Evolutionary conservation across 352 stramenopile genomes (phyloP).

Genomic region (Globisporangium abappressorium): DNA sequence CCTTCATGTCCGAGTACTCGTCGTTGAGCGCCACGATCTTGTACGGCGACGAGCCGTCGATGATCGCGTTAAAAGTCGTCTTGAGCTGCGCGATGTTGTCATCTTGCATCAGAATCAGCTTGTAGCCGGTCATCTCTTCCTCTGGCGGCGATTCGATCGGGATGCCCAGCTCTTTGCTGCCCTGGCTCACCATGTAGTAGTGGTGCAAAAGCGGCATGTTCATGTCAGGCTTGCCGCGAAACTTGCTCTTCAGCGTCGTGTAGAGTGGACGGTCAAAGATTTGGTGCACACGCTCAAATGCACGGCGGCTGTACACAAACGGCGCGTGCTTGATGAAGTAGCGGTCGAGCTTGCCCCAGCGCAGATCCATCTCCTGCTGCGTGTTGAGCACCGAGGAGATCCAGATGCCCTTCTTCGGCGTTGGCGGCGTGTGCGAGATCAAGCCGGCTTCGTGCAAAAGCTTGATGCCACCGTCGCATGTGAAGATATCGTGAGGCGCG

Average conservation of each 20-base stretch:
- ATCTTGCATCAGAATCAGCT: slow-evolving; percentile 83
- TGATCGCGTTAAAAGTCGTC: slow-evolving; percentile 59
- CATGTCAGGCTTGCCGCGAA: slow-evolving; percentile 83
- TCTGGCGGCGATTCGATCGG: slow-evolving; percentile 67
- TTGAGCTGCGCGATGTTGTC: slow-evolving; percentile 76
- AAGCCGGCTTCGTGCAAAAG: slow-evolving; percentile 71
- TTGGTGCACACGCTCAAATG: slow-evolving; percentile 84
- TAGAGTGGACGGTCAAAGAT: slow-evolving; percentile 84
- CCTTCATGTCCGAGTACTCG: slow-evolving; percentile 80
- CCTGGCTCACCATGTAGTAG: slow-evolving; percentile 87
- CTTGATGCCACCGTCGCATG: slow-evolving; percentile 82
- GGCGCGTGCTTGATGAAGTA: slow-evolving; percentile 89
- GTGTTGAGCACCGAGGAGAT: slow-evolving; percentile 86
- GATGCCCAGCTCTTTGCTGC: slow-evolving; percentile 75
- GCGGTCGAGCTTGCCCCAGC: slow-evolving; percentile 70
- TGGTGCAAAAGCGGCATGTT: slow-evolving; percentile 87
- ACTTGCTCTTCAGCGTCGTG: slow-evolving; percentile 84
- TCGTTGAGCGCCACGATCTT: slow-evolving; percentile 86
- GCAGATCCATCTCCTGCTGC: slow-evolving; percentile 86
- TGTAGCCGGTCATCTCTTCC: slow-evolving; percentile 80
- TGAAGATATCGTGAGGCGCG: slow-evolving; percentile 83
- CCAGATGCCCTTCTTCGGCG: slow-evolving; percentile 83
- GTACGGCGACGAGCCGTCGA: slow-evolving; percentile 60
- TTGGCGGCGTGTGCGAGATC: slow-evolving; percentile 75
- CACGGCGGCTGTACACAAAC: slow-evolving; percentile 83